These are phyloP conservation scores for Aureobasidium uvarum DNA, from an alignment of 2,329 filamentous ascomycete genomes.

Conservation along the genomic window DNA sequence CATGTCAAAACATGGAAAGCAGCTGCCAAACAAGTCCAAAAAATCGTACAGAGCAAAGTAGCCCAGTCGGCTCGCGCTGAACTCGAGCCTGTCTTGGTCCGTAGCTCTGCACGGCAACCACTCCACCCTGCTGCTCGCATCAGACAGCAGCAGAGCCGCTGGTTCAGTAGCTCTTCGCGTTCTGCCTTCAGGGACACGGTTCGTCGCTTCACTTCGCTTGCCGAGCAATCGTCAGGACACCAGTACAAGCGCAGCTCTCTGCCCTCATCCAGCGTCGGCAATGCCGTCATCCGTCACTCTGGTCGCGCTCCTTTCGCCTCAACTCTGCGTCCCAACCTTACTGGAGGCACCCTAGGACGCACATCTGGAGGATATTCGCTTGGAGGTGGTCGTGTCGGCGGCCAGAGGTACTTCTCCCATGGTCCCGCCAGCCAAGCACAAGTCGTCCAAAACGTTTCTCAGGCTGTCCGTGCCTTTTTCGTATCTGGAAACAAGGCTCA, in stretches of 20 bases:
- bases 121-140: slow-evolving; percentile 62
- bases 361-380: slow-evolving; percentile 86
- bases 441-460: slow-evolving; percentile 92
- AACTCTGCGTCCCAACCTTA: slow-evolving; percentile 86
- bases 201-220: slow-evolving; percentile 54
- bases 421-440: slow-evolving; percentile 80
- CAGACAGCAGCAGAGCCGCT: slow-evolving; percentile 62
- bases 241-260: slow-evolving; percentile 50
- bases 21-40: slow-evolving; percentile 34
- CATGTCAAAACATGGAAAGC: slow-evolving; percentile 38
- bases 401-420: slow-evolving; percentile 86
- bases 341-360: slow-evolving; percentile 78
- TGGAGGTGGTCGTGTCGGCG: slow-evolving; percentile 64
- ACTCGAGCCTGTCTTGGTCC: slow-evolving; percentile 60
- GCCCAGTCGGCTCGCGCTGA: slow-evolving; percentile 46
- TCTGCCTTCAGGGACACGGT: slow-evolving; percentile 43
- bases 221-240: slow-evolving; percentile 36
- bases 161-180: slow-evolving; percentile 58
- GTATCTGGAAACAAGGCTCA: slow-evolving; percentile 86
- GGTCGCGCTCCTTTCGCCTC: slow-evolving; percentile 82
- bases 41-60: slow-evolving; percentile 36
- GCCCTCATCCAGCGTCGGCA: slow-evolving; percentile 56
- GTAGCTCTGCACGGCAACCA: slow-evolving; percentile 57
- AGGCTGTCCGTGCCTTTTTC: slow-evolving; percentile 87
- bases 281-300: slow-evolving; percentile 61